Evolutionary conservation across 2,329 filamentous ascomycete genomes (phyloP).

Genomic region (Tolypocladium ovalisporum): DNA sequence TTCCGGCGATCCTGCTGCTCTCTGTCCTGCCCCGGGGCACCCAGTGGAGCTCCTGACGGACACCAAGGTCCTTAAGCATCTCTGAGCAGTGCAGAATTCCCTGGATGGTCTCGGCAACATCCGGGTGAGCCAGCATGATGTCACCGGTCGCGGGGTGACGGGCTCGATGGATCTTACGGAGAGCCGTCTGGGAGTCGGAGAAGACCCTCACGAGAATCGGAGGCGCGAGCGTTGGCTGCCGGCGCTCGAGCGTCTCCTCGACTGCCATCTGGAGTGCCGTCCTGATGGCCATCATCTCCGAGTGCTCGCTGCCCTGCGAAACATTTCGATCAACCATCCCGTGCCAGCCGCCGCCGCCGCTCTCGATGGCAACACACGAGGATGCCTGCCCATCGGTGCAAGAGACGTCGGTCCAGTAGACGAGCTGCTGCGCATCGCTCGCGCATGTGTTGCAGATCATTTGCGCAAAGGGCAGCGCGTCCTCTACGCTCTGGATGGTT

Average conservation of each 20-base stretch:
- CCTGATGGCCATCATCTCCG: constrained; percentile 5
- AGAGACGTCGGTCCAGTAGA: not conserved
- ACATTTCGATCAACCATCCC: not conserved
- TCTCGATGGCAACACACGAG: not conserved
- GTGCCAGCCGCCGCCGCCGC: not conserved
- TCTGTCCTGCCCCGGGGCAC: constrained; percentile 3
- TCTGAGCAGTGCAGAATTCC: not conserved
- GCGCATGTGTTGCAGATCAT: not conserved
- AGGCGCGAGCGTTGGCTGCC: too few relatives aligned
- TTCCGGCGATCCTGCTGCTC: constrained; percentile 6
- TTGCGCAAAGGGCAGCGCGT: not conserved
- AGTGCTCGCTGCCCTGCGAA: not conserved
- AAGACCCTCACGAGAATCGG: constrained; percentile 5
- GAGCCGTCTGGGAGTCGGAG: constrained; percentile 1
- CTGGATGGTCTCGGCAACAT: not conserved
- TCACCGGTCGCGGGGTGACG: too few relatives aligned
- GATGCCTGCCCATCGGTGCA: too few relatives aligned
- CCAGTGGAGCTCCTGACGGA: constrained; percentile 9
- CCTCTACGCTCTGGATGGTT: not conserved
- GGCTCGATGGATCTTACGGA: not conserved
- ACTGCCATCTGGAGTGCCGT: constrained; percentile 6
- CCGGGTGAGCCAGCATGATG: not conserved
- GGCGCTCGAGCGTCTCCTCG: not conserved
- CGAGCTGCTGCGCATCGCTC: not conserved
- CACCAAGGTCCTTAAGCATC: not conserved